Evolutionary conservation across 805 yeast genomes (phyloP).

Genomic region (Wickerhamiella bombiphila): DNA sequence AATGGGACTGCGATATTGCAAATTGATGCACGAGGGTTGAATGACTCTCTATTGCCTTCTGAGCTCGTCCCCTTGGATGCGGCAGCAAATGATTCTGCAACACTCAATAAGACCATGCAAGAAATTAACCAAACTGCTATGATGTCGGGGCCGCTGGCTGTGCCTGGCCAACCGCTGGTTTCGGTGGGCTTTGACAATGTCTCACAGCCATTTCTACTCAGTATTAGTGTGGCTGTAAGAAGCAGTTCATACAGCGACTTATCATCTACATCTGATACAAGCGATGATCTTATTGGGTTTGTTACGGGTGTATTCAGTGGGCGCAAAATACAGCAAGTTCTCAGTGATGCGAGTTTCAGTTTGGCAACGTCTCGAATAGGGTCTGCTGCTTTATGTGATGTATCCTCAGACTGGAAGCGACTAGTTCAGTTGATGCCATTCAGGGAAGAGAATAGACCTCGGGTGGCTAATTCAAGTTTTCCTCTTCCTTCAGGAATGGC

Average conservation of each 20-base stretch:
- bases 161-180: background rate
- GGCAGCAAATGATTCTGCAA: background rate
- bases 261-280: background rate
- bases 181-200: background rate
- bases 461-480: background rate
- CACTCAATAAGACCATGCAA: background rate
- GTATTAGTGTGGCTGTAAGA: slow-evolving; percentile 10
- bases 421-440: slow-evolving; percentile 14
- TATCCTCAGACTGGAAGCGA: slow-evolving; percentile 5
- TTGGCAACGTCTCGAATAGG: slow-evolving; percentile 11
- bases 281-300: slow-evolving; percentile 9
- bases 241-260: background rate
- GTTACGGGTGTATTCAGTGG: slow-evolving; percentile 12
- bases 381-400: slow-evolving; percentile 13
- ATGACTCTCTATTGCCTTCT: slow-evolving; percentile 5
- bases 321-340: slow-evolving; percentile 7
- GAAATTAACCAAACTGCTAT: background rate
- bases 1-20: slow-evolving; percentile 13
- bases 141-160: background rate
- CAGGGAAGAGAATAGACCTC: slow-evolving; percentile 3
- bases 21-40: slow-evolving; percentile 5
- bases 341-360: slow-evolving; percentile 8
- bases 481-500: slow-evolving; percentile 10
- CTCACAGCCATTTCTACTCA: slow-evolving; percentile 5
- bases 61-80: slow-evolving; percentile 6